Conservation (phyloP, 257 asterid genomes). For the Solanum paucissectum region DNA sequence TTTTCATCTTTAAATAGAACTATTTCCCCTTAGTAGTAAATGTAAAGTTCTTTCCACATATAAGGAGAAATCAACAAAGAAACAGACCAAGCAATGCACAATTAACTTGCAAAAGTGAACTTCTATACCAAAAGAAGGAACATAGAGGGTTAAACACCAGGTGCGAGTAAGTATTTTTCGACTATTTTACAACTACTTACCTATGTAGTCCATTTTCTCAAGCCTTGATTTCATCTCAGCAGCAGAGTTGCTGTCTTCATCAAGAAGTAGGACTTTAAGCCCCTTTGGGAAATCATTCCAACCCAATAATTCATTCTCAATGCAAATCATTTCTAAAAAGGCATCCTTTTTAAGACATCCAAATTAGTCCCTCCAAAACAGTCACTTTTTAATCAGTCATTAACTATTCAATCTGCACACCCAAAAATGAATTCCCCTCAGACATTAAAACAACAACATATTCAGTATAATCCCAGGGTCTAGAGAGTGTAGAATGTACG, state of each 20-base stretch:
- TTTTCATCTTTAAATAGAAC: neutral
- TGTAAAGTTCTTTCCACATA: neutral
- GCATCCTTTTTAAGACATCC: conserved; percentile 28
- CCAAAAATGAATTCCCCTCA: neutral
- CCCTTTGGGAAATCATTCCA: conserved; percentile 51
- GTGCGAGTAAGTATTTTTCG: neutral
- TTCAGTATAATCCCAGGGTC: neutral
- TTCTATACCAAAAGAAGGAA: neutral
- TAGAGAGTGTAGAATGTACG: neutral
- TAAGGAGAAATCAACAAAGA: neutral
- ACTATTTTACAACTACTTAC: conserved; percentile 6
- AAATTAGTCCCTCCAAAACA: neutral
- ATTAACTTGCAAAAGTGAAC: neutral
- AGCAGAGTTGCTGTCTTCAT: conserved; percentile 16
- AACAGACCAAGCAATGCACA: neutral
- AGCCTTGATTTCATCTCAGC: conserved; percentile 29
- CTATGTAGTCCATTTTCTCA: conserved; percentile 32
- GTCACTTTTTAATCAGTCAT: neutral
- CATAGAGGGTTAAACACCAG: neutral
- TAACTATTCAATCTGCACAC: conserved; percentile 6
- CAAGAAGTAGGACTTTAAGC: conserved; percentile 39
- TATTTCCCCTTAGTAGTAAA: neutral
- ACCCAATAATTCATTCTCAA: conserved; percentile 30
- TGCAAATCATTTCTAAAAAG: conserved; percentile 36
- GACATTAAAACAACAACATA: neutral